A percentile compares a stretch with the other conserved stretches of the same genome.
phyloP scores from a whole-genome alignment of 768 basidiomycete genomes.

The Omphalotus guepiniiformis region DNA sequence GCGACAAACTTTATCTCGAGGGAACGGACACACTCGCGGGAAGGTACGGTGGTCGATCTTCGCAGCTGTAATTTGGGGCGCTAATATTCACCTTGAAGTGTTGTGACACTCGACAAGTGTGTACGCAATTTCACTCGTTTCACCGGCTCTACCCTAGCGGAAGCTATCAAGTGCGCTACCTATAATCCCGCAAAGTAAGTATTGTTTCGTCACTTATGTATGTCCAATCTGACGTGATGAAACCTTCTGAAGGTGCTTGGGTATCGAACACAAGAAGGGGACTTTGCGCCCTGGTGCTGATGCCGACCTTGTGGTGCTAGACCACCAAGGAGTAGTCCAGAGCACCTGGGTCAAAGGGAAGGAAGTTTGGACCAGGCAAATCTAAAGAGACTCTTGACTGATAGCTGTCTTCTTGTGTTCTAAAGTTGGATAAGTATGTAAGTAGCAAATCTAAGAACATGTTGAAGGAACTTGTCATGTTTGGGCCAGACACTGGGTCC shows the following conservation, averaged over 20 bases:
- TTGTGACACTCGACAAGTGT: conserved; percentile 79
- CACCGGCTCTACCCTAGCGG: conserved; percentile 76
- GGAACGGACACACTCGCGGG: conserved; percentile 88
- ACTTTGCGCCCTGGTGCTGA: conserved; percentile 79
- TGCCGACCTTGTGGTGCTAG: conserved; percentile 79
- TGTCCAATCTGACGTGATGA: background rate
- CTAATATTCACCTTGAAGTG: conserved; percentile 35
- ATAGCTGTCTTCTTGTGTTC: no score
- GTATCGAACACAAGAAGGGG: conserved; percentile 77
- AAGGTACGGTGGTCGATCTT: conserved; percentile 44
- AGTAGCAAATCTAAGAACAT: no score
- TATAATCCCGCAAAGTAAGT: conserved; percentile 76
- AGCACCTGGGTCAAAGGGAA: conserved; percentile 77
- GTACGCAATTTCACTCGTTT: conserved; percentile 82
- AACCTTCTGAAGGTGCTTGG: conserved; percentile 55
- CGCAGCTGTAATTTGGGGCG: background rate
- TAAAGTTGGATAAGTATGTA: no score
- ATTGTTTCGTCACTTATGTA: background rate
- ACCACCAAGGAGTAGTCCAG: conserved; percentile 59
- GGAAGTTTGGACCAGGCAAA: conserved; percentile 77
- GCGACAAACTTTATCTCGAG: conserved; percentile 75
- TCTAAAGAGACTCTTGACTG: no score
- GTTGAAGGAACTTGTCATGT: no score
- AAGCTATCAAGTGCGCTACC: conserved; percentile 85
- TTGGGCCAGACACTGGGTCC: no score